Base-by-base conservation (phyloP, 2,329 filamentous ascomycete species). In the Diaporthe sp. region DNA sequence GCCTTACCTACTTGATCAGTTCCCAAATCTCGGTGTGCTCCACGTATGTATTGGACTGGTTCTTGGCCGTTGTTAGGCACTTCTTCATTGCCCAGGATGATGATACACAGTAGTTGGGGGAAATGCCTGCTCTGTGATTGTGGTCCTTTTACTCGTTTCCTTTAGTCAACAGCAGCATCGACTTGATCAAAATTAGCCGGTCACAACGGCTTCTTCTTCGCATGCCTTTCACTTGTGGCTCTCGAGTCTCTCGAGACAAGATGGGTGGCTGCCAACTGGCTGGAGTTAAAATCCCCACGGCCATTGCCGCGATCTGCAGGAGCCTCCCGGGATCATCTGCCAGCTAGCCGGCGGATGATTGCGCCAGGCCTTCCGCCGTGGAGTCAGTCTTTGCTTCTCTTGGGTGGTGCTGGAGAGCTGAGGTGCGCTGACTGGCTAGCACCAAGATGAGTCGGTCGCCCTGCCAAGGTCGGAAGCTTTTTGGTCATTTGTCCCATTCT, bases 221-320 rank as follows among this genome's bases (percentile, higher is more conserved):
- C 46, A n/a, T 25, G 9, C n/a, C 17, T 53, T 42, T 22, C 49
- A 22, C 22, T 70, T 12, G 5, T 42, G 49, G 34, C n/a, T 53
- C 57, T 28, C 44, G 15, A 46, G 42, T 53, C 44, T 53, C 13
- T 15, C 4, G 2, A 51, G 61, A 28, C n/a, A 42, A 51, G 42
- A 61, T 61, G 51, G 65, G 44, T 76, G 44, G 34, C 60, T 55
- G 28, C 57, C 55, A 44, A 46, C 51, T 68, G 75, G 44, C 37
- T 70, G 60, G 37, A 49, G 65, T 39, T 19, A 74, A 28, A 28
- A 55, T 57, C 44, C 58, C 42, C n/a, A 62, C 46, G 51, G 22
- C 39, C 61, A 53, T 42, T 68, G 65, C 62, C 62, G 65, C 65
- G 65, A 68, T 68, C 65, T 53, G 65, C 65, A 68, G 34, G 46